Evolutionary conservation across 1,139 yeast species (phyloP).

Genomic region (Yamadazyma membranifaciens): DNA sequence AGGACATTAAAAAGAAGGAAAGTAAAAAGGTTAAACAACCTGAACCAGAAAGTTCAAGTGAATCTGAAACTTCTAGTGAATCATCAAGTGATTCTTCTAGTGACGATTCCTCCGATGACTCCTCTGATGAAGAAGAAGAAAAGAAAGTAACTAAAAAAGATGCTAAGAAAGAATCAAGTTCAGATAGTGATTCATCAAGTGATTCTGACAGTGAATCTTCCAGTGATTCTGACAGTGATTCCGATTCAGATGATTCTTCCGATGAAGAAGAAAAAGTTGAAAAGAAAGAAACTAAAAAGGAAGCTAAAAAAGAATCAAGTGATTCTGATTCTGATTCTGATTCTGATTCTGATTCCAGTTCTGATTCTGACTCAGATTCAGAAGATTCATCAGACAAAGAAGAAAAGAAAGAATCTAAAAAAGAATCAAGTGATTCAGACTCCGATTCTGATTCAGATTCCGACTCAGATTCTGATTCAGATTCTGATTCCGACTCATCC

Average conservation of each 20-base stretch:
- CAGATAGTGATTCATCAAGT: conserved; percentile 8
- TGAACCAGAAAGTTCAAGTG: conserved; percentile 13
- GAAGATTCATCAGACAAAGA: conserved; percentile 15
- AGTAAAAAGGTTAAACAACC: conserved; percentile 15
- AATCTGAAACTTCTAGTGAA: conserved; percentile 10
- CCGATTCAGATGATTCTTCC: conserved; percentile 17
- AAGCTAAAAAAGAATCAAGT: conserved; percentile 5
- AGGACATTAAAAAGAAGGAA: conserved; percentile 21
- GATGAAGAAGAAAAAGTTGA: conserved; percentile 18
- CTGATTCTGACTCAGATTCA: conserved; percentile 8
- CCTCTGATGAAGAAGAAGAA: conserved; percentile 7
- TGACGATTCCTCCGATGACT: conserved; percentile 24
- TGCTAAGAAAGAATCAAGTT: conserved; percentile 2
- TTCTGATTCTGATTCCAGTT: conserved; percentile 19
- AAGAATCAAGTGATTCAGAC: conserved; percentile 19
- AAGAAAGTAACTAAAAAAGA: conserved; percentile 2
- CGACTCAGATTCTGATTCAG: conserved; percentile 27
- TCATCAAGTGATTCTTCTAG: conserved; percentile 4
- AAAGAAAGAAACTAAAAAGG: conserved; percentile 18
- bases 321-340: conserved; percentile 15
- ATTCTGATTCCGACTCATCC: conserved; percentile 21
- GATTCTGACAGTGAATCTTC: conserved; percentile 13
- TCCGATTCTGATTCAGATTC: conserved; percentile 22
- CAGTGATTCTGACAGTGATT: conserved; percentile 17
- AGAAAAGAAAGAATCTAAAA: conserved; percentile 12